Base-by-base conservation (phyloP, 2,329 filamentous ascomycete species). In the Chrysosporium keratinophilum region DNA sequence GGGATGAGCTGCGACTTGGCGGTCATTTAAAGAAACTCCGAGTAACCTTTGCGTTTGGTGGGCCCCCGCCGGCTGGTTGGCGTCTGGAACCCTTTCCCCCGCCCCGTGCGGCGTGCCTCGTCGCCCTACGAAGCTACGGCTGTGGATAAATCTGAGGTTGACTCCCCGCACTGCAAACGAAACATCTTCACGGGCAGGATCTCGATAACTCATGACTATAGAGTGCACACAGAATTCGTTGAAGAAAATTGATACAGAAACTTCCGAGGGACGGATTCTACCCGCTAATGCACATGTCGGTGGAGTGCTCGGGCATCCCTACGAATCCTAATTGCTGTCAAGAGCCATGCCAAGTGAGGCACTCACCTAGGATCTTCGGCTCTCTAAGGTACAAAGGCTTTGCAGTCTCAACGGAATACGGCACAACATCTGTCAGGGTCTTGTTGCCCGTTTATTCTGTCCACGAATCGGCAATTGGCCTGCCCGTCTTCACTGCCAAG, bases 31-130 rank as follows among this genome's bases (percentile, higher is more conserved):
- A 19, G 19, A 33, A 20, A 23, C 2, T 17, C 35, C 33, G 50
- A 45, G 50, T 52, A 52, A 52, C 50, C 33, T 52, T 52, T 52
- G 50, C 33, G 41, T 34, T 44, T 14, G 42, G 33, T 45, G 41
- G 49, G 34, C 19, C 50, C 41, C 50, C 50, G 42, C 49, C 23
- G 23, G 40, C 9, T n/a, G 5, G 33, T 20, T 35, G 48, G 48
- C 42, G 34, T 50, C 39, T 43, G 40, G 39, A 43, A 42, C 35
- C 47, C 39, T 17, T 3, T 9, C n/a, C 39, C n/a, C 17, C 34
- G 5, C 17, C 15, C 37, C 20, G n/a, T n/a, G n/a, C n/a, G n/a
- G n/a, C 19, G 33, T 14, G 37, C 37, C 23, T 44, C 31, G 7
- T 44, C 17, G 48, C 48, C 48, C 39, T 42, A 43, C n/a, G n/a